phyloP scores from a whole-genome alignment of 2,329 filamentous ascomycete species.

The Fusarium sp. region DNA sequence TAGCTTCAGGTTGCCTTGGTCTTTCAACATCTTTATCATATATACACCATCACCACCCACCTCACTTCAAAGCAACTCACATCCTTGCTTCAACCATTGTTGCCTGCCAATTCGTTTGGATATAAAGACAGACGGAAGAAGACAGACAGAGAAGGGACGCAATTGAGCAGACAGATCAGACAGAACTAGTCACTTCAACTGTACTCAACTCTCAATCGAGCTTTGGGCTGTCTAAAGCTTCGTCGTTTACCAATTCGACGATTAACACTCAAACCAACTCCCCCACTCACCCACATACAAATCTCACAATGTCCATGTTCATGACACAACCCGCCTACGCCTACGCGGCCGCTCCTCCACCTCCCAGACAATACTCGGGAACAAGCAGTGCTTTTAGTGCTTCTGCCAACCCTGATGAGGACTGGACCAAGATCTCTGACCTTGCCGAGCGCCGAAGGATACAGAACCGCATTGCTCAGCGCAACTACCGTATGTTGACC shows the following conservation, averaged over 20 bases:
- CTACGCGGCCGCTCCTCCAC: conserved; percentile 52
- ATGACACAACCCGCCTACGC: conserved; percentile 55
- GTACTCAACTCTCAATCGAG: conserved; percentile 23
- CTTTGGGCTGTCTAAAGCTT: conserved; percentile 36
- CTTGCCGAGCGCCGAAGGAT: conserved; percentile 93
- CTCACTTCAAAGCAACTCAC: conserved; percentile 33
- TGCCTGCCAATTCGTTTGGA: conserved; percentile 32
- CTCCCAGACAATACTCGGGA: conserved; percentile 78
- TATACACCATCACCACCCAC: conserved; percentile 21
- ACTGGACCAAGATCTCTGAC: conserved; percentile 99
- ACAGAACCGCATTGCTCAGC: conserved; percentile 97
- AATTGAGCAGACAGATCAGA: conserved; percentile 27
- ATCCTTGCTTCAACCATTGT: conserved; percentile 13
- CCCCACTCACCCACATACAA: conserved; percentile 25
- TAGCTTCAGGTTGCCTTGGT: conserved; percentile 39
- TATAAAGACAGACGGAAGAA: conserved; percentile 38
- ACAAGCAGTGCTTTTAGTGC: conserved; percentile 96
- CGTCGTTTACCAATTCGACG: conserved; percentile 33
- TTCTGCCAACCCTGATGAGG: conserved; percentile 95
- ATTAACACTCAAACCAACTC: conserved; percentile 23
- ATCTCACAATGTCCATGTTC: conserved; percentile 56
- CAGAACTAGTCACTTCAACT: conserved; percentile 11
- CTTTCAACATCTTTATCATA: conserved; percentile 21
- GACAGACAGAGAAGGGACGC: conserved; percentile 31
- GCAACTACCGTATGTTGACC: conserved; percentile 86